Evolutionary conservation across 2,329 filamentous ascomycete species (phyloP).

Genomic region (Trichoderma sp.): DNA sequence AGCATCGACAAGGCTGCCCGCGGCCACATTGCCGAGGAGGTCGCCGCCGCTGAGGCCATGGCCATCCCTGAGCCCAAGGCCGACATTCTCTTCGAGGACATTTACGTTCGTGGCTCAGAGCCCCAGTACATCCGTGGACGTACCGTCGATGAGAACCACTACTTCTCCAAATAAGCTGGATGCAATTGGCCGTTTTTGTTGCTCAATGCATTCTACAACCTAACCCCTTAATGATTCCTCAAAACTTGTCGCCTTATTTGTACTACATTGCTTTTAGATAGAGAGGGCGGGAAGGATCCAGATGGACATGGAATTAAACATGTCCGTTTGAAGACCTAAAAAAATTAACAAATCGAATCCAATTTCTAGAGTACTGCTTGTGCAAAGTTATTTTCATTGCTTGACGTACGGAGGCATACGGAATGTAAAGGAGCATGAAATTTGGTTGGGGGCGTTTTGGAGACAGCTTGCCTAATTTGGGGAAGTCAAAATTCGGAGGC

Average conservation of each 20-base stretch:
- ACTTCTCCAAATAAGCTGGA: constrained; percentile 63
- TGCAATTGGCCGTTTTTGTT: neutral
- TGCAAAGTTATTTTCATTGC: neutral
- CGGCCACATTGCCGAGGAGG: constrained; percentile 82
- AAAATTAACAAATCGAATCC: neutral
- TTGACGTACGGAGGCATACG: no score
- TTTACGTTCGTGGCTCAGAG: constrained; percentile 88
- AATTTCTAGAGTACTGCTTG: neutral
- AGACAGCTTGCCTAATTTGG: neutral
- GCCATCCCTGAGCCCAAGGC: constrained; percentile 72
- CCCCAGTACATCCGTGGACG: constrained; percentile 85
- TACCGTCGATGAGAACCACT: constrained; percentile 90
- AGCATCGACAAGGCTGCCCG: constrained; percentile 91
- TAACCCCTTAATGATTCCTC: constrained; percentile 36
- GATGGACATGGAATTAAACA: constrained; percentile 12
- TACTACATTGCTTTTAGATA: constrained; percentile 29
- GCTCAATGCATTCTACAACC: constrained; percentile 19
- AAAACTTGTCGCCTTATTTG: constrained; percentile 32
- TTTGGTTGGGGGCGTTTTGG: neutral
- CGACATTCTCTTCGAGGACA: constrained; percentile 92
- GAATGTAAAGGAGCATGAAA: neutral
- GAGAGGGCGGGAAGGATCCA: constrained; percentile 28
- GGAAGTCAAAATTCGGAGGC: neutral
- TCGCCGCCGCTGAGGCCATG: constrained; percentile 89
- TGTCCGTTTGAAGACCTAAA: constrained; percentile 12